Evolutionary conservation across 768 basidiomycete species (phyloP), one percentile per base, ranked within the genome.

Genomic region (Termitomyces sp.): DNA sequence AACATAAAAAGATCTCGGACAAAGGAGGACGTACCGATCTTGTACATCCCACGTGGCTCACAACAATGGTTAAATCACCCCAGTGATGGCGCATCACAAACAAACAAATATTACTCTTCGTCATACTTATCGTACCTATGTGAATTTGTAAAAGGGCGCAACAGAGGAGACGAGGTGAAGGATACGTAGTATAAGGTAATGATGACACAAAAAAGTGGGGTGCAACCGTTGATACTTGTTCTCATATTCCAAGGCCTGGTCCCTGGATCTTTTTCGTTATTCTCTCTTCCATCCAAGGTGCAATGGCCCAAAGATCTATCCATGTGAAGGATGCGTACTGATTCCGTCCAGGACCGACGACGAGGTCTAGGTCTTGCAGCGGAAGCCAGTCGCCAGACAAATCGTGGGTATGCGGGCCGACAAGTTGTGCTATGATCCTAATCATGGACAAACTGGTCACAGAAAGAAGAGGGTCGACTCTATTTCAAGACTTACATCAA

Each of bases 261-360:
- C 90, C 90, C 55, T 83, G 76, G 57, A 91, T 84, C 63, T 74
- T 79, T 63, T 75, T 83, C 30, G 82, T 78, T 54, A 89, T 76
- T 53, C 73, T 74, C 51, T 83, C 80, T 55, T 84, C 78, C 73
- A 92, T 79, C 90, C 90, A 92, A 3, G 88, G 90, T 38, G 90
- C 87, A 55, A 91, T 81, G 32, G 82, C 77, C 65, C 76, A 75
- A 38, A 93, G 69, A 65, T 92, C 90, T 19, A 72, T 70, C 82
- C 83, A 86, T 0, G 77, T 78, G 56, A 92, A 83, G 11, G 88
- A 89, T 7, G 81, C 81, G 65, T 84, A 91, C 47, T 84, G 86
- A 17, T 72, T 73, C 41, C 81, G 72, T 47, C 80, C 75, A 3
- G 74, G 64, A 15, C 76, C 79, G 21, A 71, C 64, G 24, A 81